Base-by-base conservation (phyloP, 371 early-diverging fungal species). In the Mucor plumbeus region DNA sequence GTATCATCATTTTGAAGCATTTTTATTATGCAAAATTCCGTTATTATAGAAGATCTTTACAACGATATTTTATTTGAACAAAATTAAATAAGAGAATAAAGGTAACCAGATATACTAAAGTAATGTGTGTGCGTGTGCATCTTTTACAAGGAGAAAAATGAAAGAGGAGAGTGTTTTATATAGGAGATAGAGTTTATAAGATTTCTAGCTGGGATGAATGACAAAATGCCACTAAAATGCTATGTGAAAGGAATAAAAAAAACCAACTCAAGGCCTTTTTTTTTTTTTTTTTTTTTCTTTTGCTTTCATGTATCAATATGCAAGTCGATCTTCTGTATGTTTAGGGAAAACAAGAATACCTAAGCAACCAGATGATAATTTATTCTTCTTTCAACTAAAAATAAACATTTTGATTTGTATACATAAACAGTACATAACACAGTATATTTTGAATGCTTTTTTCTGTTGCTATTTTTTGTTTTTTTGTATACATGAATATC, bases 271-370 rank as follows among this genome's bases (percentile, higher is more conserved):
- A 38, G 26, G 26, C 47, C 9, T 47, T 47, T 40, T 40, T 47
- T 47, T 58, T 36, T 39, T 58, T 58, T 26, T 19, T 19, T 7
- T 54, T 9, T 19, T 31, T 31, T 56, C 15, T 33, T 35, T 56
- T 56, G 10, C n/a, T 55, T 35, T 59, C 59, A 47, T 56, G 38
- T 56, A 56, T 9, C 15, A 7, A 15, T 56, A 56, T 56, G 57
- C 57, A 56, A 56, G 57, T 56, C 57, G 57, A 56, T 56, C 57
- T 56, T 56, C 53, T 53, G 53, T 53, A 53, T 53, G 53, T 53
- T 31, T 53, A 53, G 53, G 31, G 31, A 53, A 53, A 53, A 21
- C 6, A 53, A 26, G 26, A 47, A 31, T 31, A 53, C 21, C 53
- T 10, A 53, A 31, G 31, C 53, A 11, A 53, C 53, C 53, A 53